Evolutionary conservation across 352 stramenopile genomes (phyloP).

Genomic region (Phytophthora aleatoria): DNA sequence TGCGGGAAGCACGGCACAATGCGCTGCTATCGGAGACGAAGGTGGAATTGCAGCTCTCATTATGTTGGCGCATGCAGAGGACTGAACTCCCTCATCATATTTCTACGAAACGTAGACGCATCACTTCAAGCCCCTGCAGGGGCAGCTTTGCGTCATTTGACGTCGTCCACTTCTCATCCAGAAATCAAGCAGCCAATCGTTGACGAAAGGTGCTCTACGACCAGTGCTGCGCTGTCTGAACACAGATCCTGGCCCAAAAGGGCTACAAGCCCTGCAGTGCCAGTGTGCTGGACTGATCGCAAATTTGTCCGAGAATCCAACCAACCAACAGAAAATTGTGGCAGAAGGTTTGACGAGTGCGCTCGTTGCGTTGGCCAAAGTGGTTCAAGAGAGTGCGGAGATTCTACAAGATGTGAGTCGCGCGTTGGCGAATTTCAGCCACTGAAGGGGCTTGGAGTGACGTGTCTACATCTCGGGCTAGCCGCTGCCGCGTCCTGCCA

Average conservation of each 20-base stretch:
- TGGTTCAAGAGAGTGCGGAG: conserved; percentile 82
- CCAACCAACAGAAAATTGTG: conserved; percentile 92
- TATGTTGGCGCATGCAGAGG: conserved; percentile 84
- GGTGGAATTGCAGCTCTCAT: conserved; percentile 92
- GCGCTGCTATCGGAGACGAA: conserved; percentile 87
- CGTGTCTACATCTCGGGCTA: conserved; percentile 63
- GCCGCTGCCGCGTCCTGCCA: conserved; percentile 45
- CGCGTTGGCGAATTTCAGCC: conserved; percentile 91
- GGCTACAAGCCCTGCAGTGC: conserved; percentile 90
- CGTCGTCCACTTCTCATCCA: conserved; percentile 53
- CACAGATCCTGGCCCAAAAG: conserved; percentile 57
- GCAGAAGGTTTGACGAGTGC: conserved; percentile 88
- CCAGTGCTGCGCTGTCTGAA: conserved; percentile 89
- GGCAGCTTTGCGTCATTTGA: conserved; percentile 92
- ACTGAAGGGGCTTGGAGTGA: conserved; percentile 58
- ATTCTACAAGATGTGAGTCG: conserved; percentile 94
- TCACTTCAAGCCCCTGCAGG: conserved; percentile 90
- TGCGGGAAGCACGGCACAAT: conserved; percentile 86
- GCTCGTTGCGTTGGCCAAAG: conserved; percentile 76
- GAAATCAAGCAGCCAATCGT: conserved; percentile 91
- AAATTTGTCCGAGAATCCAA: conserved; percentile 93
- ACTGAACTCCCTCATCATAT: conserved; percentile 85
- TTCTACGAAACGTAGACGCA: conserved; percentile 88
- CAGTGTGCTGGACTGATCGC: conserved; percentile 94
- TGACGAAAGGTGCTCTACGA: conserved; percentile 73